phyloP scores from a whole-genome alignment of 345 rosid genomes.

The Ceriops decandra region DNA sequence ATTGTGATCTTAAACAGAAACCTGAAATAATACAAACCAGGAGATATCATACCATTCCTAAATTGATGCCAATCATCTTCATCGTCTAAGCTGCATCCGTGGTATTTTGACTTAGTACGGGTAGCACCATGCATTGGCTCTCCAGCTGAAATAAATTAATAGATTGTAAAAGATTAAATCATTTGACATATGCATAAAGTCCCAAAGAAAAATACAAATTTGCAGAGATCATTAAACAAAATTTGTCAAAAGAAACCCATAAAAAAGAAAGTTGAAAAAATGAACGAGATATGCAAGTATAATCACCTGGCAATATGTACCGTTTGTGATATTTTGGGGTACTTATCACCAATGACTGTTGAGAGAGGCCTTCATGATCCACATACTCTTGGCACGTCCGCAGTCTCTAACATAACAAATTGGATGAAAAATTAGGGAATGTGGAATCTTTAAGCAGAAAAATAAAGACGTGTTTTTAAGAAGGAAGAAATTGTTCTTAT shows the following conservation, averaged over 20 bases:
- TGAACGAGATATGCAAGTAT: neutral
- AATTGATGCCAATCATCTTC: slow-evolving; percentile 77
- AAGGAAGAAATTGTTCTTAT: neutral
- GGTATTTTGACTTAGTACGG: slow-evolving; percentile 48
- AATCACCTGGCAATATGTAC: slow-evolving; percentile 75
- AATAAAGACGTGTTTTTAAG: neutral
- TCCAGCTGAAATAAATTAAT: slow-evolving; percentile 50
- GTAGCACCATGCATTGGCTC: slow-evolving; percentile 63
- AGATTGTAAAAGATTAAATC: slow-evolving; percentile 4
- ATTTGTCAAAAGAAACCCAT: neutral
- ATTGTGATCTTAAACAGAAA: neutral
- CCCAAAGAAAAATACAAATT: no score
- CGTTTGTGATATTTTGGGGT: slow-evolving; percentile 89
- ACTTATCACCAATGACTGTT: slow-evolving; percentile 69
- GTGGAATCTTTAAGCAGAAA: slow-evolving; percentile 2
- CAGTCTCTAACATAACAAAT: slow-evolving; percentile 54
- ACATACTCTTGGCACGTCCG: slow-evolving; percentile 78
- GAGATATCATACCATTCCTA: slow-evolving; percentile 44
- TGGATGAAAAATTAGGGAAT: neutral
- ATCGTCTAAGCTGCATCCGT: slow-evolving; percentile 61
- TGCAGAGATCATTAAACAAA: neutral
- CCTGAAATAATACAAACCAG: neutral
- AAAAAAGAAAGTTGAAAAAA: neutral
- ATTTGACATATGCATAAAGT: neutral
- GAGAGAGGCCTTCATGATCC: slow-evolving; percentile 80